Conservation (phyloP, 1,139 yeast genomes). For the Candida glucosophila region DNA sequence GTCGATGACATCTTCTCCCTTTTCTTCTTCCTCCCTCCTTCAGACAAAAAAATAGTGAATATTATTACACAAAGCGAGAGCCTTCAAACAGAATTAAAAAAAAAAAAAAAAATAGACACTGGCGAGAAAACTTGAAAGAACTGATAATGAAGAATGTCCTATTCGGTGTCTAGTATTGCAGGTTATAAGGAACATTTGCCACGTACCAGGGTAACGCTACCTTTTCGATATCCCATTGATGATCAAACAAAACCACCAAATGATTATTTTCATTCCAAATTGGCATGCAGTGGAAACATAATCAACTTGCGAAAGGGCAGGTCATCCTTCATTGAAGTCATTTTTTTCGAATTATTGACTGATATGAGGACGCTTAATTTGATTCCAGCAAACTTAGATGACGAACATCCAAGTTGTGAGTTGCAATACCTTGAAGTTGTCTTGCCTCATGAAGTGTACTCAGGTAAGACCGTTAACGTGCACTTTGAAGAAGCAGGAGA, state of each 20-base stretch:
- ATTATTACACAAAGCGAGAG: constrained; percentile 4
- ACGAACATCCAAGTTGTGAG: constrained; percentile 15
- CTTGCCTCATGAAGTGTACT: constrained; percentile 27
- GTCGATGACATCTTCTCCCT: constrained; percentile 65
- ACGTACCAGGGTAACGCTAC: constrained; percentile 16
- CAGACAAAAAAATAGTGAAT: too few species aligned
- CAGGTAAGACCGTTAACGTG: constrained; percentile 16
- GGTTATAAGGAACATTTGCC: constrained; percentile 20
- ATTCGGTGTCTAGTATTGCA: constrained; percentile 14
- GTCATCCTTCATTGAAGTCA: constrained; percentile 14
- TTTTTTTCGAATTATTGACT: constrained; percentile 20
- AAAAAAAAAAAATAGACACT: constrained; percentile 6
- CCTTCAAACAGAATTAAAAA: constrained; percentile 4
- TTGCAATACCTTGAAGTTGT: constrained; percentile 20
- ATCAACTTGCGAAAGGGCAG: constrained; percentile 11
- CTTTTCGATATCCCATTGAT: constrained; percentile 20
- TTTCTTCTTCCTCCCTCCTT: background rate
- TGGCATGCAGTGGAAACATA: constrained; percentile 18
- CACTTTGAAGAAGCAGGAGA: constrained; percentile 5
- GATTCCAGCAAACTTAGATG: constrained; percentile 19
- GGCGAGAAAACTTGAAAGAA: background rate
- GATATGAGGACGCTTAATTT: constrained; percentile 23
- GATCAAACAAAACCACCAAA: constrained; percentile 8
- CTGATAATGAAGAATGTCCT: constrained; percentile 7
- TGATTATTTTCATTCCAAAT: constrained; percentile 15